Percentiles rank a stretch among this genome's conserved stretches.
phyloP scores from a whole-genome alignment of 2,329 filamentous ascomycete species.

The Fusarium sp. region DNA sequence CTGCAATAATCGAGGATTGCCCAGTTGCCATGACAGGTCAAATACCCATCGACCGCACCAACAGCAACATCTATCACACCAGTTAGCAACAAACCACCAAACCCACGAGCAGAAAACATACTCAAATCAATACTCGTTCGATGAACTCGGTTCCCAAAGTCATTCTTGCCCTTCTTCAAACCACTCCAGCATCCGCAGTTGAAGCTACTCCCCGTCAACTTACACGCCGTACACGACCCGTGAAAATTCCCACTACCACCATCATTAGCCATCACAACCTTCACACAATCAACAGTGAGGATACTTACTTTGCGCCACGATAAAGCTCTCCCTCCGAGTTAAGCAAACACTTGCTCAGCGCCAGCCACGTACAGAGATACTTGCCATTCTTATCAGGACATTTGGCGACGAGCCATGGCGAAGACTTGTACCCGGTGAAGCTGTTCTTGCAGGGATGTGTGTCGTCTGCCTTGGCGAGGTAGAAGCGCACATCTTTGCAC shows the following conservation, averaged over 20 bases:
- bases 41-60: conserved; percentile 15
- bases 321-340: conserved; percentile 21
- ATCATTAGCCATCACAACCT: not conserved
- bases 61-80: conserved; percentile 12
- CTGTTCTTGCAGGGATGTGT: not conserved
- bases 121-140: conserved; percentile 17
- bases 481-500: conserved; percentile 28
- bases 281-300: rapidly evolving
- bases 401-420: conserved; percentile 16
- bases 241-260: conserved; percentile 14
- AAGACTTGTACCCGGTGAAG: conserved; percentile 10
- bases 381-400: conserved; percentile 22
- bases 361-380: conserved; percentile 22
- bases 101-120: not conserved
- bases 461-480: conserved; percentile 19
- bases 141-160: not conserved
- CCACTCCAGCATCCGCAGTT: conserved; percentile 20
- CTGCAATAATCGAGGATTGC: conserved; percentile 22
- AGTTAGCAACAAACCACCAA: not conserved
- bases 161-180: not conserved
- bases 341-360: conserved; percentile 25
- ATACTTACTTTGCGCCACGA: conserved; percentile 1
- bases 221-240: conserved; percentile 22
- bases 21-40: conserved; percentile 14
- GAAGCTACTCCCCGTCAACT: not conserved